Base-by-base conservation (phyloP, 2,329 filamentous ascomycete species). In the Microsporum canis region DNA sequence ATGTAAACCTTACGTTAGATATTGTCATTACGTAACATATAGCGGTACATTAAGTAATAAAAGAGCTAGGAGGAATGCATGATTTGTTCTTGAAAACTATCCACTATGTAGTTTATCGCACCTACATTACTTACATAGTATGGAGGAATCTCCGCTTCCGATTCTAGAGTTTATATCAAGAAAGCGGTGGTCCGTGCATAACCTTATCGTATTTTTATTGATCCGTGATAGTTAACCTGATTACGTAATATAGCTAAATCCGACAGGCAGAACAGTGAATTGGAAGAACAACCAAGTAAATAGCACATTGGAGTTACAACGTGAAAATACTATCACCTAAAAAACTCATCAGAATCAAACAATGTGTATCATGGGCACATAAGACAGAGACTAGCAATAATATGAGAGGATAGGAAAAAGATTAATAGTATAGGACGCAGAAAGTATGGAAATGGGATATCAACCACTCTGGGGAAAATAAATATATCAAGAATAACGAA, bases 321-420 rank as follows among this genome's bases (percentile, higher is more conserved):
- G n/a, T 31, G 14, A 31, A 51, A 51, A 31, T 7, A 51, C 31
- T 5, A 14, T 51, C 8, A 31, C 45, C 45, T 31, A 27, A 33
- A 29, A 51, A 51, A 10, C 5, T 29, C 45, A 29, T 33, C 45
- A 31, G 7, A 12, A 12, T 34, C 61, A 23, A 59, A 55, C 12
- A 58, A 23, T 14, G 34, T 55, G n/a, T 55, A 55, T 55, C 51
- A 55, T 55, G 51, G 6, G 51, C 51, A 55, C 31, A 55, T 55
- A 38, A 36, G 51, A 55, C 51, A 17, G 27, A 36, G 31, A 55
- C 49, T 34, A 55, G n/a, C 8, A 23, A 55, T 4, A 23, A 14
- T 55, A 31, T 36, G n/a, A 55, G 14, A 31, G 12, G 51, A 34
- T 5, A 7, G 14, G 51, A 51, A 29, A 33, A 5, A 55, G 51